These are phyloP conservation scores for Nothopassalora personata DNA, from an alignment of 2,329 filamentous ascomycete species.

Conservation along the genomic window DNA sequence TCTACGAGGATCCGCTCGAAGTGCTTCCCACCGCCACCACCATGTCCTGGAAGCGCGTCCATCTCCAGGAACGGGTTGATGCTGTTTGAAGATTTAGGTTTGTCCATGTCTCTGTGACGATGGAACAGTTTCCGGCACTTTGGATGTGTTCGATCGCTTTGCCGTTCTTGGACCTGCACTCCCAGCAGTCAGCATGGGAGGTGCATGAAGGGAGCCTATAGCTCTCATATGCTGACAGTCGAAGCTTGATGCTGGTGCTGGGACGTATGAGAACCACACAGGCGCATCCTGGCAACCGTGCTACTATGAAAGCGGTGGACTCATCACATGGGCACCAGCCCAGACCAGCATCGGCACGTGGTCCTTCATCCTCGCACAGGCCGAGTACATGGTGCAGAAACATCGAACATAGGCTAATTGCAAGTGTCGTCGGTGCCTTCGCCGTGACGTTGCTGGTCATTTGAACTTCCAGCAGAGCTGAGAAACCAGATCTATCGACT, in stretches of 20 bases:
- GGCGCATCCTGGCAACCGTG: not conserved
- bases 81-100: too few relatives aligned
- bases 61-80: not conserved
- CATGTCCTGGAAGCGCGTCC: too few relatives aligned
- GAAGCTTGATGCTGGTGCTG: not conserved
- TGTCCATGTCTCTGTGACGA: not conserved
- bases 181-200: not conserved
- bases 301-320: not conserved
- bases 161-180: not conserved
- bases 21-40: too few relatives aligned
- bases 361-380: not conserved
- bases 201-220: not conserved
- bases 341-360: not conserved
- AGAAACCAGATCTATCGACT: not conserved
- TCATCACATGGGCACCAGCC: not conserved
- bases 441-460: not conserved
- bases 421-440: not conserved
- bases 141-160: not conserved
- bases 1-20: too few relatives aligned
- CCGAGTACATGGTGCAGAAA: not conserved
- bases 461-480: not conserved
- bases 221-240: not conserved
- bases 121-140: not conserved
- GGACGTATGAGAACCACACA: not conserved
- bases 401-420: not conserved